phyloP scores from a whole-genome alignment of 2,329 filamentous ascomycete species.

The Decorospora gaudefroyi region DNA sequence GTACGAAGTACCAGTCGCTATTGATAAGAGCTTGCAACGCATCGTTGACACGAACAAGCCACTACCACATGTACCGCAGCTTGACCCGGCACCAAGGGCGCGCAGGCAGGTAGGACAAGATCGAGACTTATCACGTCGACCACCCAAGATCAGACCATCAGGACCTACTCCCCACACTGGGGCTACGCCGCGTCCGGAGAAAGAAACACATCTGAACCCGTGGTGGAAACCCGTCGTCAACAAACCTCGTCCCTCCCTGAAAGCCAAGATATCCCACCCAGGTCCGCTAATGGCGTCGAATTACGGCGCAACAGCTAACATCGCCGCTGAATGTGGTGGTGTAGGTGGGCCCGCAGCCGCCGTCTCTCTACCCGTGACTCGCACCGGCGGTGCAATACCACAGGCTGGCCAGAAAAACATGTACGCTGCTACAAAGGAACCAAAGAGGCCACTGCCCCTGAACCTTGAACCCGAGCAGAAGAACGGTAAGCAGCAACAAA shows the following conservation, averaged over 20 bases:
- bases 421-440: background rate
- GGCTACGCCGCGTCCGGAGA: background rate
- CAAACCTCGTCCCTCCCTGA: slow-evolving; percentile 15
- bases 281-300: slow-evolving; percentile 16
- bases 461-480: background rate
- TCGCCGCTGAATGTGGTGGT: slow-evolving; percentile 19
- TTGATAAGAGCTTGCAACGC: slow-evolving; percentile 4
- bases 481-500: slow-evolving; percentile 5
- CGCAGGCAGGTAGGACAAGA: background rate
- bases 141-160: background rate
- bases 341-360: slow-evolving; percentile 22
- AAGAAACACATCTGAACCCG: background rate
- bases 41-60: slow-evolving; percentile 18
- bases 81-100: slow-evolving; percentile 3
- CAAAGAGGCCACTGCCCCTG: background rate
- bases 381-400: background rate
- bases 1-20: slow-evolving; percentile 15
- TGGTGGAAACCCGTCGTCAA: slow-evolving; percentile 10
- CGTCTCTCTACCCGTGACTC: slow-evolving; percentile 7
- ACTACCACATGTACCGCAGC: slow-evolving; percentile 18
- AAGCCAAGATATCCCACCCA: slow-evolving; percentile 32
- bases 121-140: background rate
- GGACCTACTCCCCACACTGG: background rate
- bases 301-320: slow-evolving; percentile 13
- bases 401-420: background rate